These are phyloP conservation scores for Fistulifera solaris DNA, from an alignment of 108 stramenopile genomes.

Conservation along the genomic window DNA sequence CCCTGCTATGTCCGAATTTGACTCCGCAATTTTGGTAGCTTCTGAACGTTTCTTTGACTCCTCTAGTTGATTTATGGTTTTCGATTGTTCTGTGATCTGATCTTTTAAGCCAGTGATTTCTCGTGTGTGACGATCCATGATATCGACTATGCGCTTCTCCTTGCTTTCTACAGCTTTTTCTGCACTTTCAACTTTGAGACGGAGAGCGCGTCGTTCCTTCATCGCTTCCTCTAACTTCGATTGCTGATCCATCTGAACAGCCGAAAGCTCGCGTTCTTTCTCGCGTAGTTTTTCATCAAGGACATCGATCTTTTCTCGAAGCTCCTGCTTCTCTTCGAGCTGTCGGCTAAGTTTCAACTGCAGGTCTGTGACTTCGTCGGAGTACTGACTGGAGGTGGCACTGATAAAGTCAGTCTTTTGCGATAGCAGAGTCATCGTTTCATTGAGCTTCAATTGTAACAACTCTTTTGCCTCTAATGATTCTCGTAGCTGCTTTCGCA, in stretches of 20 bases:
- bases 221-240: conserved; percentile 18
- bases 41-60: conserved; percentile 4
- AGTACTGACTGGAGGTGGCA: background rate
- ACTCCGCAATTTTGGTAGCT: conserved; percentile 7
- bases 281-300: conserved; percentile 11
- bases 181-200: conserved; percentile 20
- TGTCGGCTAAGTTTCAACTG: conserved; percentile 22
- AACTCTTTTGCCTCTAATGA: background rate
- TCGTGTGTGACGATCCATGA: conserved; percentile 29
- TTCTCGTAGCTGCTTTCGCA: background rate
- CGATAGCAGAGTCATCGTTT: background rate
- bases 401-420: background rate
- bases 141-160: conserved; percentile 29
- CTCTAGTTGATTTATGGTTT: background rate
- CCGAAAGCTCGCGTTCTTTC: background rate
- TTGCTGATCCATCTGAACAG: too few relatives aligned
- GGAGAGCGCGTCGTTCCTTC: conserved; percentile 18
- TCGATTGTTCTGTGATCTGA: conserved; percentile 26
- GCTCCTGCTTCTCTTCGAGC: conserved; percentile 13
- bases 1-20: background rate
- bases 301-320: conserved; percentile 15
- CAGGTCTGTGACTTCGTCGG: conserved; percentile 11
- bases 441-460: background rate
- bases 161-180: conserved; percentile 32
- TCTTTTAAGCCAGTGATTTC: conserved; percentile 29